Evolutionary conservation across 192 early-diverging fungal species (phyloP).

Genomic region (Lobulomyces angularis): DNA sequence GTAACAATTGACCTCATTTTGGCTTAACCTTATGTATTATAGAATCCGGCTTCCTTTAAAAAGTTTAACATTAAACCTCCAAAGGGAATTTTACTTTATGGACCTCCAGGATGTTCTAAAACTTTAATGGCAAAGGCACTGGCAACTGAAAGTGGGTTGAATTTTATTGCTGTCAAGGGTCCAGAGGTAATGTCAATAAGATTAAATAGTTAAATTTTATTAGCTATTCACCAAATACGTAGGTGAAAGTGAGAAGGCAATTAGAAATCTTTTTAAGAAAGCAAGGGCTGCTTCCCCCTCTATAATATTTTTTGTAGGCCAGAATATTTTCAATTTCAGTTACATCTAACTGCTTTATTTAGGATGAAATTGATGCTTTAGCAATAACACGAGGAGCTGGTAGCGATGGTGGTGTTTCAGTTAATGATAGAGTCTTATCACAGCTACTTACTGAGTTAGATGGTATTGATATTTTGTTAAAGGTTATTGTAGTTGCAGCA

Average conservation of each 20-base stretch:
- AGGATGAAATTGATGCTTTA: slow-evolving; percentile 96
- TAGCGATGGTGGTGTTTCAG: slow-evolving; percentile 61
- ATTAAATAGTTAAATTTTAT: slow-evolving; percentile 1
- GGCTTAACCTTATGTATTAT: neutral
- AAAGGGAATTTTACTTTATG: slow-evolving; percentile 93
- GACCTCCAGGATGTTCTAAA: slow-evolving; percentile 96
- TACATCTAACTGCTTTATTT: neutral
- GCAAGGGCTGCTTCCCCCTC: slow-evolving; percentile 87
- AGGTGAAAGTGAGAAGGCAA: slow-evolving; percentile 95
- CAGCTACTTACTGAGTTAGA: slow-evolving; percentile 91
- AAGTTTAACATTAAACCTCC: slow-evolving; percentile 87
- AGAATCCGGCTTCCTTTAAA: slow-evolving; percentile 82
- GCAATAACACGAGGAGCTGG: slow-evolving; percentile 63
- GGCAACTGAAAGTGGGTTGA: slow-evolving; percentile 88
- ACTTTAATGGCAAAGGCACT: slow-evolving; percentile 96
- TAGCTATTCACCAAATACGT: slow-evolving; percentile 98
- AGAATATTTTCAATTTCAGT: neutral
- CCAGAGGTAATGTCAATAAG: slow-evolving; percentile 64
- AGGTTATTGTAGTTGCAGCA: slow-evolving; percentile 94
- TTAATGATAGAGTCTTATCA: slow-evolving; percentile 86
- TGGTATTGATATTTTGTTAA: slow-evolving; percentile 86
- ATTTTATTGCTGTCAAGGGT: slow-evolving; percentile 96
- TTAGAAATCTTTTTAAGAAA: slow-evolving; percentile 86
- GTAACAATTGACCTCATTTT: slow-evolving; percentile 35
- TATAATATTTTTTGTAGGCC: slow-evolving; percentile 90